Base-by-base conservation (phyloP, 805 yeast species). In the Myxozyma geophila region DNA sequence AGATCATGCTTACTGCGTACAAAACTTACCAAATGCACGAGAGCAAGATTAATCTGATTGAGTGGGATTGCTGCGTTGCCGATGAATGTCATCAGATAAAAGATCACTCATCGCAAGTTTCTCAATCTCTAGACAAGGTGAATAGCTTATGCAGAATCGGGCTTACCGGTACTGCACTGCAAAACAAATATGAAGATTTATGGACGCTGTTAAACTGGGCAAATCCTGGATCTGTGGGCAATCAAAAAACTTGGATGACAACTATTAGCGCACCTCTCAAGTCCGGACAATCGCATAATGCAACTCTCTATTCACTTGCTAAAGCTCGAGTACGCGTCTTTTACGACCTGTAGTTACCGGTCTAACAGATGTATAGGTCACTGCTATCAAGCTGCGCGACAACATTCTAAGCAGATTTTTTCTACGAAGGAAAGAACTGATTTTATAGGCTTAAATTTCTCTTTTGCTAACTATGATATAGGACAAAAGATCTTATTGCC, bases 91-190 rank as follows among this genome's bases (percentile, higher is more conserved):
- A 65, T 41, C 56, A 17, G 15, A 52, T 65, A 17, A 61, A 63
- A 47, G 58, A 56, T 19, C 40, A 48, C 21, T 28, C 44, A 10
- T 54, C 68, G 9, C 59, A 39, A 33, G 28, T 65, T 40, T 51
- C 67, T 2, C 43, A 40, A 21, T 64, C 66, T 2, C 51, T 61
- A 50, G 41, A 17, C 2, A 52, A 52, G 13, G 60, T 65, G 49
- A 65, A 65, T 49, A 41, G 61, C 33, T 50, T 62, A 9, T 62
- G 66, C 44, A 58, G 68, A 21, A 62, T 65, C 19, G 68, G 68
- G 21, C 59, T 65, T 15, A 62, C 68, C 46, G 68, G 68, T 8
- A 65, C 66, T 33, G 68, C 68, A 5, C 33, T 65, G 9, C 68
- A 65, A 40, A 65, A 65, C 35, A 23, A 60, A 17, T 62, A 62